A percentile compares a stretch with the other conserved stretches of the same genome.
phyloP scores from a whole-genome alignment of 2,329 filamentous ascomycete species.

The Ophiocordyceps robertsii region DNA sequence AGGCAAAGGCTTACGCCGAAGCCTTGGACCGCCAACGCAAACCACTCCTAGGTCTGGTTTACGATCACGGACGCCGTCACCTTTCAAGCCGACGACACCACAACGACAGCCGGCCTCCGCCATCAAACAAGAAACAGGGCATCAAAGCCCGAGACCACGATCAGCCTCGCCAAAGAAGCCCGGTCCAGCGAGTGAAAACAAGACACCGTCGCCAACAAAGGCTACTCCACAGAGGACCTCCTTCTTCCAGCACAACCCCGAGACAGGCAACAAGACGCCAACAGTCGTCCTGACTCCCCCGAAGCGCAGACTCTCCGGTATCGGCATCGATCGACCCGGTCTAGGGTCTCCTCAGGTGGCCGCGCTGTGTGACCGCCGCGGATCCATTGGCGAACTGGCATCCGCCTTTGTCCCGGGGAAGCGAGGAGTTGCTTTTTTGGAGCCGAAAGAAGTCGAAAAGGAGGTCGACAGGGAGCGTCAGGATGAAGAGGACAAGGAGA shows the following conservation, averaged over 20 bases:
- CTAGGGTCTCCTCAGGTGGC: conserved; percentile 65
- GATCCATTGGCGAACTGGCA: conserved; percentile 56
- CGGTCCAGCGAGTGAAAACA: conserved; percentile 4
- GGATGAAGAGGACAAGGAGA: conserved; percentile 48
- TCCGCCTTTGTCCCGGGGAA: conserved; percentile 46
- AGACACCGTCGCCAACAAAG: conserved; percentile 6
- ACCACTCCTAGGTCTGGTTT: conserved; percentile 6
- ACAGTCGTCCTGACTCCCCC: conserved; percentile 43
- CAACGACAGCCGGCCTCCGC: conserved; percentile 1
- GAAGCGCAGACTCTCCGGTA: conserved; percentile 44
- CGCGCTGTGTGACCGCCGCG: conserved; percentile 56
- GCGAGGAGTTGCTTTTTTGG: conserved; percentile 45
- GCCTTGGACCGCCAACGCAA: conserved; percentile 20
- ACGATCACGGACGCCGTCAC: conserved; percentile 5
- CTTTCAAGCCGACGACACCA: conserved; percentile 5
- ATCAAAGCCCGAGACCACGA: conserved; percentile 1
- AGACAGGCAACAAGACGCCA: conserved; percentile 46
- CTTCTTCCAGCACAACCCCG: conserved; percentile 39
- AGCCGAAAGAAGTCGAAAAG: conserved; percentile 47
- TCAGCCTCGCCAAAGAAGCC: conserved; percentile 4
- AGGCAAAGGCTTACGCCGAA: conserved; percentile 35
- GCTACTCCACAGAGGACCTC: conserved; percentile 15
- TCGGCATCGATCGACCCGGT: conserved; percentile 57
- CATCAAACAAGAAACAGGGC: neutral
- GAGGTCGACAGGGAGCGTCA: conserved; percentile 48